Evolutionary conservation across 148 eudicot species (phyloP).

Genomic region (Vaccinium corymbosum): DNA sequence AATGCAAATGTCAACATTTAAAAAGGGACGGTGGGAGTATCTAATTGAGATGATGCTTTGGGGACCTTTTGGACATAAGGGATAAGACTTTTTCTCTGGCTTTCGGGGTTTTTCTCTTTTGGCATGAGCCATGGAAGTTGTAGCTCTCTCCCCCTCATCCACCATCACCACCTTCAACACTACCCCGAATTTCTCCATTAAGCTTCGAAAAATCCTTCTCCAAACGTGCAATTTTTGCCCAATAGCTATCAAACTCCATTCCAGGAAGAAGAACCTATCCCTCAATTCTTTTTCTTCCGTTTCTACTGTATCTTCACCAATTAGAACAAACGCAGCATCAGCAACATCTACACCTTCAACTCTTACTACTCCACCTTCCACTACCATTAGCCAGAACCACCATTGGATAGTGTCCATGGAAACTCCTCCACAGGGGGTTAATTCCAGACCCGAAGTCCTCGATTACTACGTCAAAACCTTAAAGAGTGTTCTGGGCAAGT

Average conservation of each 20-base stretch:
- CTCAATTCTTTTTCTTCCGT: not conserved
- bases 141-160: not conserved
- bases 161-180: slow-evolving; percentile 16
- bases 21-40: too few relatives aligned
- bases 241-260: slow-evolving; percentile 4
- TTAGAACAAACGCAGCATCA: slow-evolving; percentile 20
- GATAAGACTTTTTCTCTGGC: not conserved
- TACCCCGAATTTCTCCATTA: slow-evolving; percentile 9
- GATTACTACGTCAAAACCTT: slow-evolving; percentile 62
- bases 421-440: slow-evolving; percentile 35
- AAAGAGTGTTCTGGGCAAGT: slow-evolving; percentile 55
- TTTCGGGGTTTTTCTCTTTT: not conserved
- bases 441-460: slow-evolving; percentile 38
- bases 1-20: too few relatives aligned
- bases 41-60: too few relatives aligned
- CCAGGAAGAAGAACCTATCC: not conserved
- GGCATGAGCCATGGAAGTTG: slow-evolving; percentile 15
- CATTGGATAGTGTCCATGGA: slow-evolving; percentile 65
- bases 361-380: slow-evolving; percentile 8
- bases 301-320: not conserved
- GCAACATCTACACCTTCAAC: slow-evolving; percentile 10
- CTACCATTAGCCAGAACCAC: slow-evolving; percentile 17
- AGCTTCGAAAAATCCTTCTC: slow-evolving; percentile 9
- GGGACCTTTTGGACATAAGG: too few relatives aligned
- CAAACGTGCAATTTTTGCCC: slow-evolving; percentile 11